Base-by-base conservation (phyloP, 225 moss, liverwort and hornwort species). In the Ulota crispa region DNA sequence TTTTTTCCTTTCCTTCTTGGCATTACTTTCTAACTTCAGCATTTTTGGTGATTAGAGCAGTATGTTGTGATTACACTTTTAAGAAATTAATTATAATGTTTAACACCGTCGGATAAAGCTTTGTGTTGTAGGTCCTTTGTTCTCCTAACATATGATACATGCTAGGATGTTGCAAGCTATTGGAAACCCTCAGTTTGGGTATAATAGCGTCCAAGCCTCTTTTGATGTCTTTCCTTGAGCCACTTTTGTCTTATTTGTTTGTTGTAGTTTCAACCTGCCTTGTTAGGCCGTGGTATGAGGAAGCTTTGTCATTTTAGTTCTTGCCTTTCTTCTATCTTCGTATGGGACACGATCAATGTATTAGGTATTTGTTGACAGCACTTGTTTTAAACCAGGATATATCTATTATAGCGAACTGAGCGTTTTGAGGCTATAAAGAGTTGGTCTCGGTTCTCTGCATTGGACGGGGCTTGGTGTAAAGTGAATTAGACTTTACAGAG, bases 241-340 rank as follows among this genome's bases (percentile, higher is more conserved):
- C 76, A 41, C 2, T 64, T 64, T 68, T 72, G 5, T 66, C 43
- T 63, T 67, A 19, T 60, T 76, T n/a, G n/a, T n/a, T 50, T 52
- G 47, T 28, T 77, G 37, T 26, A 93, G 34, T 34, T 24, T 7
- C 26, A 14, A 36, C 28, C 42, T 69, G 73, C 68, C 4, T 62
- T 36, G 52, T 77, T 77, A 77, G 56, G 13, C 47, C 21, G 43
- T 47, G 14, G 27, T 26, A 4, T 9, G 7, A 45, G 28, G 34
- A 55, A 78, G 61, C 53, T 64, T 31, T 31, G 15, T 68, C 37
- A 10, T 26, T 64, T 70, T 15, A 30, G 32, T n/a, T 73, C 31
- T 31, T 70, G 27, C 5, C 7, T 26, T 9, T 24, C 42, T 34
- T 64, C 50, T 73, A 52, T 7, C 41, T 68, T 28, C 15, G 30